phyloP scores from a whole-genome alignment of 192 early-diverging fungal species.

The Martensiomyces pterosporus region DNA sequence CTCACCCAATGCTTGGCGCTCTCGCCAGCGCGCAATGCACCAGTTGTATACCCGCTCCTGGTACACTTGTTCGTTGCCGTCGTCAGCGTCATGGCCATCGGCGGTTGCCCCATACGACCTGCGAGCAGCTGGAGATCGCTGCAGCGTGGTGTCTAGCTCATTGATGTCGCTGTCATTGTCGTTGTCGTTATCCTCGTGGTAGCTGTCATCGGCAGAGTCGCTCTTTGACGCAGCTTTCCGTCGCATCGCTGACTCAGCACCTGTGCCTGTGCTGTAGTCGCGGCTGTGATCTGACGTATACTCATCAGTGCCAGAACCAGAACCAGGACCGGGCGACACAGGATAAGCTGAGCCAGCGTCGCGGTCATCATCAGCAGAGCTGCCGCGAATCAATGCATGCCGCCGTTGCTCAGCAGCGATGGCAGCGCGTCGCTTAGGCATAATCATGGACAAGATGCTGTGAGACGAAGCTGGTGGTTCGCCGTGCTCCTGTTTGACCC shows the following conservation, averaged over 20 bases:
- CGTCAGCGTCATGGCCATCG: slow-evolving; percentile 52
- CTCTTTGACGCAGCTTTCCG: slow-evolving; percentile 54
- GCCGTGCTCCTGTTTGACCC: too few relatives aligned
- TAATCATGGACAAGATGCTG: slow-evolving; percentile 7
- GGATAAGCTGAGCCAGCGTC: neutral
- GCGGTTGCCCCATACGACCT: too few relatives aligned
- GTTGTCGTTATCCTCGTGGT: slow-evolving; percentile 17
- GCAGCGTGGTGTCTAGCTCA: too few relatives aligned
- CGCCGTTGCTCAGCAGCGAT: slow-evolving; percentile 4
- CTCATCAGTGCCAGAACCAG: slow-evolving; percentile 1
- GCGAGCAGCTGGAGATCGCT: too few relatives aligned
- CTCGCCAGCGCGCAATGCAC: slow-evolving; percentile 38
- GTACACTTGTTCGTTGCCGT: slow-evolving; percentile 59
- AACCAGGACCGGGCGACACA: slow-evolving; percentile 1
- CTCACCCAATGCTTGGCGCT: slow-evolving; percentile 9
- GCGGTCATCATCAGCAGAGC: neutral
- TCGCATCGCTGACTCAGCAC: neutral
- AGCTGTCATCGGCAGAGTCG: slow-evolving; percentile 67
- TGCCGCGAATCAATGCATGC: too few relatives aligned
- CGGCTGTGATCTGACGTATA: neutral
- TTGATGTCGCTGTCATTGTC: slow-evolving; percentile 14
- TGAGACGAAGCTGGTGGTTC: neutral
- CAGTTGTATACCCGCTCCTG: slow-evolving; percentile 50
- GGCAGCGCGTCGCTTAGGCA: slow-evolving; percentile 13
- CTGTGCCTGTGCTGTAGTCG: slow-evolving; percentile 2